Conservation (phyloP, 1,284 basidiomycete genomes). For the Inonotus hispidus region DNA sequence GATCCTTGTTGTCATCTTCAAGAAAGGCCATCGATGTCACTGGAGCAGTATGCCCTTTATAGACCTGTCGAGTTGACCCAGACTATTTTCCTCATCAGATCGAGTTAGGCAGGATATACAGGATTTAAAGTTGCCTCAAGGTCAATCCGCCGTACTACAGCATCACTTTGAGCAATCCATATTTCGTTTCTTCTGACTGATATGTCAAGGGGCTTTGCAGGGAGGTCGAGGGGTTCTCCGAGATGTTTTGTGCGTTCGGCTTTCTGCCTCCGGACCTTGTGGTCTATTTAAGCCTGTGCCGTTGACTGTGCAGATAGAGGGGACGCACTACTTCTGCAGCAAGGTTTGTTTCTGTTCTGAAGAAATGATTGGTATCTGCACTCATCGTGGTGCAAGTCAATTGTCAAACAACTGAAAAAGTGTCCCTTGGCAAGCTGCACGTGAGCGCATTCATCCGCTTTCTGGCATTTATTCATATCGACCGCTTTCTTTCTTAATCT, state of each 20-base stretch:
- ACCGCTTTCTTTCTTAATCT: not conserved
- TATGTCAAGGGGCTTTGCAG: conserved; percentile 71
- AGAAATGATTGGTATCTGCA: conserved; percentile 36
- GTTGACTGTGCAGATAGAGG: conserved; percentile 10
- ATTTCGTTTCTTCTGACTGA: conserved; percentile 57
- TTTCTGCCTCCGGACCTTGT: conserved; percentile 65
- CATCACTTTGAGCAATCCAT: conserved; percentile 86
- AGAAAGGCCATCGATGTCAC: conserved; percentile 77
- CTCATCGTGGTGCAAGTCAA: conserved; percentile 10
- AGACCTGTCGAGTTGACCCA: conserved; percentile 70
- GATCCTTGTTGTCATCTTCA: conserved; percentile 34
- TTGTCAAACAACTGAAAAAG: not conserved
- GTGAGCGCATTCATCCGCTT: conserved; percentile 6
- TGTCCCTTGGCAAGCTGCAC: not conserved
- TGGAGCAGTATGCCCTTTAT: conserved; percentile 80
- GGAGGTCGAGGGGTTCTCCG: conserved; percentile 72
- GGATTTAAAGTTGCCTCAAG: conserved; percentile 50
- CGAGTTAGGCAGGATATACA: conserved; percentile 11
- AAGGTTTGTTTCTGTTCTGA: conserved; percentile 74
- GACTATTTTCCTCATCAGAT: conserved; percentile 43
- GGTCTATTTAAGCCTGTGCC: conserved; percentile 15
- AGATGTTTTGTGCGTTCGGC: conserved; percentile 63
- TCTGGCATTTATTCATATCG: not conserved
- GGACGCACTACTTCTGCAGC: conserved; percentile 55
- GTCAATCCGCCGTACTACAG: conserved; percentile 65